Base-by-base conservation (phyloP, 2,329 filamentous ascomycete genomes). In the Ophiostoma australiae region DNA sequence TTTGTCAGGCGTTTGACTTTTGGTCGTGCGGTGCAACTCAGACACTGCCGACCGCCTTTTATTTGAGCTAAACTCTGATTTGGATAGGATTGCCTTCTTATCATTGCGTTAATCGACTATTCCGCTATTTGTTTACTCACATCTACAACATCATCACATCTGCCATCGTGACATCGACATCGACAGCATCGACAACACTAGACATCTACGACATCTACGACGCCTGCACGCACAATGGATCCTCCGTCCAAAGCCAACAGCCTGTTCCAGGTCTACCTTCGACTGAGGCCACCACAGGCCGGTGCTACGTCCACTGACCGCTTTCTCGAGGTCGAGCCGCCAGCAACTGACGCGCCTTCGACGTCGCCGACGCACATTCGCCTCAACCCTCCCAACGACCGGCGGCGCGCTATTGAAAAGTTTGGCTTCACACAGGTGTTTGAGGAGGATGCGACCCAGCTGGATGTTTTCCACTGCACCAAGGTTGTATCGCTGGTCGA, bases 381-480 rank as follows among this genome's bases (percentile, higher is more conserved):
- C 0, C 80, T 94, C 20, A 91, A 92, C 75, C 93, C 94, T 0
- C 91, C 93, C 1, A 91, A 89, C 73, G 94, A 97, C 73, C 87
- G 94, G 71, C 92, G 94, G 75, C 88, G 94, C 66, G 93, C 94
- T 0, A 88, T 97, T 48, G 95, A 99, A 80, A 93, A 91, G 78
- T 99, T 98, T 78, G 92, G 90, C 1, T 99, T 99, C 78, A 99
- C 95, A 0, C 89, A 89, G 73, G 93, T 99, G 0, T 97, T 98
- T 76, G 91, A 96, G 76, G 94, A 98, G 77, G 85, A 91, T 76
- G 89, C 93, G 1, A 87, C 87, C 7, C 95, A 99, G 78, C 83
- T 95, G 37, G 93, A 97, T 76, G 81, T 99, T 11, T 97, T 99
- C 78, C 86, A 92, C 74, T 90, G 90, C 76, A 92, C 91, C 0